Conservation (phyloP, 2,329 filamentous ascomycete genomes). For the Pestalotiopsis sp. region DNA sequence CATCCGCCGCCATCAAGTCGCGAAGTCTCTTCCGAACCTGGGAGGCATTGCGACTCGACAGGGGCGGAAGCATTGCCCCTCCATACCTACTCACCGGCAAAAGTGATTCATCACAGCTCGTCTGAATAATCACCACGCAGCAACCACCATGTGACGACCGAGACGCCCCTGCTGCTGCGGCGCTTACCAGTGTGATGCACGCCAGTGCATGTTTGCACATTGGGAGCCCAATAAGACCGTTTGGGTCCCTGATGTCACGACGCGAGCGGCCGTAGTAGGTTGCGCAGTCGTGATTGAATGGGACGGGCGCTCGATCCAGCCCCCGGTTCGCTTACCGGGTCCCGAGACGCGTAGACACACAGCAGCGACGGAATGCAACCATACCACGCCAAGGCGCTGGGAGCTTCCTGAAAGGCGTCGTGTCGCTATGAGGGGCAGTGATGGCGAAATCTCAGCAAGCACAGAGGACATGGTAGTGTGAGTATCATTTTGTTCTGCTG, state of each 20-base stretch:
- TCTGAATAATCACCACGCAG: not conserved
- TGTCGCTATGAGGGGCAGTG: not conserved
- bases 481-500: not conserved
- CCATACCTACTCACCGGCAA: not conserved
- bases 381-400: not conserved
- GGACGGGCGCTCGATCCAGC: too few species aligned
- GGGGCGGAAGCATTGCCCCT: not conserved
- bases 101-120: not conserved
- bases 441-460: not conserved
- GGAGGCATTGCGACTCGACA: not conserved
- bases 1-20: too few species aligned
- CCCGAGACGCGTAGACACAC: not conserved
- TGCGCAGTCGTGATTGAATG: too few species aligned
- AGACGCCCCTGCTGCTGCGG: not conserved
- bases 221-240: not conserved
- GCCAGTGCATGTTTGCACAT: not conserved
- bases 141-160: not conserved
- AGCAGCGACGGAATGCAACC: not conserved
- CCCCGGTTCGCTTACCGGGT: not conserved
- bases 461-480: not conserved
- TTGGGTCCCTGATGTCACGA: not conserved
- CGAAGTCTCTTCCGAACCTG: not conserved
- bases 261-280: not conserved
- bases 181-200: not conserved
- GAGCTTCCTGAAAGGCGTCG: not conserved